These are phyloP conservation scores for Bonia amplexicaulis DNA, from an alignment of 176 grass and related monocot genomes.

Conservation along the genomic window DNA sequence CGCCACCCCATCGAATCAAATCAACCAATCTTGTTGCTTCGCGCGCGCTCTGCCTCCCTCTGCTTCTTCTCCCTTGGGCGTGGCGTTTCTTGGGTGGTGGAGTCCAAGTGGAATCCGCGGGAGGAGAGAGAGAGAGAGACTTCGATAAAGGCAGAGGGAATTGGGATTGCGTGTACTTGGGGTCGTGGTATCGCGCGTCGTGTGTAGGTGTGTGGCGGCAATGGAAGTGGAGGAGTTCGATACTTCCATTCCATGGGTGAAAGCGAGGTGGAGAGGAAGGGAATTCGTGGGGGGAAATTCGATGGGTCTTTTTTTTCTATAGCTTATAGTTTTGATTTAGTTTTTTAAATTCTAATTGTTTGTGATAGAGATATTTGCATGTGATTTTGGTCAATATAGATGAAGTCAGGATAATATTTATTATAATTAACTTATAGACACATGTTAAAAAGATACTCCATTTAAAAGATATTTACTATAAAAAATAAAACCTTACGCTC, in stretches of 20 bases:
- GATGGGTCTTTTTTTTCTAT: too few relatives aligned
- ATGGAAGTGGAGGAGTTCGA: neutral
- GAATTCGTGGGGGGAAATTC: neutral
- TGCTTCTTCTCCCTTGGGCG: neutral
- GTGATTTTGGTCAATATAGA: too few relatives aligned
- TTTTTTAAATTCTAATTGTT: too few relatives aligned
- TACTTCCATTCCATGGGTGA: neutral
- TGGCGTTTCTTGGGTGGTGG: neutral
- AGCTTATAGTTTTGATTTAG: too few relatives aligned
- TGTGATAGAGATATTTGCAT: too few relatives aligned
- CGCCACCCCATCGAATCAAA: conserved; percentile 25
- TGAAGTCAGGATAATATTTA: too few relatives aligned
- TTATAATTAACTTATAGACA: too few relatives aligned
- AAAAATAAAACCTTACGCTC: too few relatives aligned
- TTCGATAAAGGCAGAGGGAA: conserved; percentile 8
- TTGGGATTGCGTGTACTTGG: conserved; percentile 17
- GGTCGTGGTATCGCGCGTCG: neutral
- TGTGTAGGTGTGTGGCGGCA: neutral
- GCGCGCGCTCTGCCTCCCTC: neutral
- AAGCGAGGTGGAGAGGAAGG: neutral
- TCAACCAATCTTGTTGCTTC: too few relatives aligned
- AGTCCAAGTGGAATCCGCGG: conserved; percentile 5
- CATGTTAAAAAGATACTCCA: too few relatives aligned
- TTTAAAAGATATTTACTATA: too few relatives aligned
- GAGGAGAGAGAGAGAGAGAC: neutral